Evolutionary conservation across 2,329 filamentous ascomycete species (phyloP).

Genomic region (Rhinocladiella similis): DNA sequence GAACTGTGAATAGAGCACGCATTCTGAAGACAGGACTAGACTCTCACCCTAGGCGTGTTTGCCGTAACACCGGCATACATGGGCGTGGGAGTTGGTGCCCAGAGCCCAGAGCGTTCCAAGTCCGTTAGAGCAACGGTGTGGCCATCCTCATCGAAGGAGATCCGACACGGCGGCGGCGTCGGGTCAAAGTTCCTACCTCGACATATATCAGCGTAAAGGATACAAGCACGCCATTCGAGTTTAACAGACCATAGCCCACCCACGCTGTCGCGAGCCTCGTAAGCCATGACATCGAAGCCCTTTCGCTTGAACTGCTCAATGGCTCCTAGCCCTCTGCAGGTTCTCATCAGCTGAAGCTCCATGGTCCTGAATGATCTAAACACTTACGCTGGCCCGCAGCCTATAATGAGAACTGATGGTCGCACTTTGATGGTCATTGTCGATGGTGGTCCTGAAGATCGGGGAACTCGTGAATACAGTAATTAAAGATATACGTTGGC

Average conservation of each 20-base stretch:
- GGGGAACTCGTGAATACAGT: no score
- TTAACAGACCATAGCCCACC: slow-evolving; percentile 11
- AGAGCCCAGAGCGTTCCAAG: slow-evolving; percentile 3
- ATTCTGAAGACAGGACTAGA: background rate
- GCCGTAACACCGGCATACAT: slow-evolving; percentile 16
- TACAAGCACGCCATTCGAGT: background rate
- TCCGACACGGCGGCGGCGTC: slow-evolving; percentile 6
- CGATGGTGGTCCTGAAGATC: background rate
- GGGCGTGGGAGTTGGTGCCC: slow-evolving; percentile 10
- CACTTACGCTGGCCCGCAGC: slow-evolving; percentile 12
- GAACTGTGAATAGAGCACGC: background rate
- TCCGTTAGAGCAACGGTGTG: slow-evolving; percentile 9
- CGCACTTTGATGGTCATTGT: slow-evolving; percentile 8
- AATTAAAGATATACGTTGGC: no score
- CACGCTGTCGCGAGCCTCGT: slow-evolving; percentile 11
- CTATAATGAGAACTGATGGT: slow-evolving; percentile 14
- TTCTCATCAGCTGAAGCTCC: background rate
- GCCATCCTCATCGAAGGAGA: slow-evolving; percentile 11
- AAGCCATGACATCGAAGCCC: slow-evolving; percentile 11
- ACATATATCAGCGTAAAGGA: background rate
- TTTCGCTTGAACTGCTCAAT: slow-evolving; percentile 15
- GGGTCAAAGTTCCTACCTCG: slow-evolving; percentile 11
- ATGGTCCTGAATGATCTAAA: background rate
- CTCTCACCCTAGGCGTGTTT: slow-evolving; percentile 10
- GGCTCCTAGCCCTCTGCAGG: slow-evolving; percentile 9